Base-by-base conservation (phyloP, 1,284 basidiomycete species). In the Cutaneotrichosporon sp. region DNA sequence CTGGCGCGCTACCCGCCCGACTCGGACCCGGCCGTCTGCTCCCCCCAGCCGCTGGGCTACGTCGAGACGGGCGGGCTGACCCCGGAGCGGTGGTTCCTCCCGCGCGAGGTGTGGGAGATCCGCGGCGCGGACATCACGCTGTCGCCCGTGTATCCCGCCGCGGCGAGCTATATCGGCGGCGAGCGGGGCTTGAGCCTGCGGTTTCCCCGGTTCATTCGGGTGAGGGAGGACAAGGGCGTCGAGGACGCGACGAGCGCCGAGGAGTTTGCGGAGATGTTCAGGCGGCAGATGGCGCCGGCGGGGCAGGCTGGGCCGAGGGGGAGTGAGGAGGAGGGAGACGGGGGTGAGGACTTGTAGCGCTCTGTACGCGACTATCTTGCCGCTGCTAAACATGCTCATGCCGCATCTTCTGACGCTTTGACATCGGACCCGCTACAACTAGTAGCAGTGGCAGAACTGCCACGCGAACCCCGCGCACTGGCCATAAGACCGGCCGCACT, bases 81-180 rank as follows among this genome's bases (percentile, higher is more conserved):
- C 54, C 94, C 94, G 0, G 86, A 89, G 64, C 86, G 94, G 4
- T 95, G 90, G 83, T 94, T 95, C 78, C 84, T 84, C 66, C 93
- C 94, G 4, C 81, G 82, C 60, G 91, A 95, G 75, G 90, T 94
- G 7, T 95, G 92, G 92, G 92, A 95, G 80, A 89, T 97, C 63
- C 85, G 90, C 24, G 92, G 92, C 20, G 92, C 94, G 56, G 92
- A 95, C 73, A 86, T 95, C 67, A 95, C 94, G 0, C 79, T 93
- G 45, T 94, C 91, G 56, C 94, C 93, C 0, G 87, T 94, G 14
- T 97, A 94, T 29, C 82, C 89, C 2, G 93, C 93, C 10, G 92
- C 90, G 0, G 81, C 85, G 51, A 87, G 88, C 4, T 75, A 87
- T n/a, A 82, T 89, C 2, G 87, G 87, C 20, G 80, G 82, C 4